phyloP scores from a whole-genome alignment of 2,329 filamentous ascomycete genomes.

The Scedosporium dehoogii region DNA sequence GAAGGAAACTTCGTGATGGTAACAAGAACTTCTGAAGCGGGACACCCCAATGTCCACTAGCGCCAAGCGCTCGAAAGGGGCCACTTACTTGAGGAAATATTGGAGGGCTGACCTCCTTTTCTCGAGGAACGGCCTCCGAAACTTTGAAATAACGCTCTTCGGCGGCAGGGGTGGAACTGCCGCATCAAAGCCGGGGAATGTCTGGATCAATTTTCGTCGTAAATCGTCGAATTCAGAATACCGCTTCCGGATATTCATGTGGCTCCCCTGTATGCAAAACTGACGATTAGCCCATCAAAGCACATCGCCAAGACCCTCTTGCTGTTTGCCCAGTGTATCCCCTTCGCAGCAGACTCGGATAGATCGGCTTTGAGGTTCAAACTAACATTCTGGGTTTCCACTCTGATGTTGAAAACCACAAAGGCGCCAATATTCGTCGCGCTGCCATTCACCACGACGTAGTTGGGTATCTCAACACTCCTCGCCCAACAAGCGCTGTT shows the following conservation, averaged over 20 bases:
- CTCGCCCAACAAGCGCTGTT: conserved; percentile 55
- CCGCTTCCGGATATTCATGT: conserved; percentile 56
- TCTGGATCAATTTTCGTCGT: conserved; percentile 59
- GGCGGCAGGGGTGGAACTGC: conserved; percentile 86
- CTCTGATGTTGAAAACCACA: conserved; percentile 85
- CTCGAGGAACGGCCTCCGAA: conserved; percentile 77
- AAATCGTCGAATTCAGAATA: conserved; percentile 94
- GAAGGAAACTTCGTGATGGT: conserved; percentile 9
- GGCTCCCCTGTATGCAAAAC: conserved; percentile 38
- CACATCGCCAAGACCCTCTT: neutral
- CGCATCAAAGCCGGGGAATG: conserved; percentile 74
- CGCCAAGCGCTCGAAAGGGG: neutral
- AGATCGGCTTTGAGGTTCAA: neutral
- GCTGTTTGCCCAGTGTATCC: neutral
- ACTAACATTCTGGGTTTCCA: conserved; percentile 75
- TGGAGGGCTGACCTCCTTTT: conserved; percentile 70
- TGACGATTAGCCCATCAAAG: neutral
- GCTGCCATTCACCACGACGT: conserved; percentile 47
- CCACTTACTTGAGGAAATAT: conserved; percentile 84
- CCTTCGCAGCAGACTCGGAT: neutral
- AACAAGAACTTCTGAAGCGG: conserved; percentile 12
- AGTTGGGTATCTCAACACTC: conserved; percentile 49
- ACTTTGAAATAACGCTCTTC: conserved; percentile 83
- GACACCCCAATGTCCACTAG: neutral
- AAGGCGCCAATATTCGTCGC: conserved; percentile 67